Evolutionary conservation across 306 rosid genomes (phyloP).

Genomic region (Senna siamea): DNA sequence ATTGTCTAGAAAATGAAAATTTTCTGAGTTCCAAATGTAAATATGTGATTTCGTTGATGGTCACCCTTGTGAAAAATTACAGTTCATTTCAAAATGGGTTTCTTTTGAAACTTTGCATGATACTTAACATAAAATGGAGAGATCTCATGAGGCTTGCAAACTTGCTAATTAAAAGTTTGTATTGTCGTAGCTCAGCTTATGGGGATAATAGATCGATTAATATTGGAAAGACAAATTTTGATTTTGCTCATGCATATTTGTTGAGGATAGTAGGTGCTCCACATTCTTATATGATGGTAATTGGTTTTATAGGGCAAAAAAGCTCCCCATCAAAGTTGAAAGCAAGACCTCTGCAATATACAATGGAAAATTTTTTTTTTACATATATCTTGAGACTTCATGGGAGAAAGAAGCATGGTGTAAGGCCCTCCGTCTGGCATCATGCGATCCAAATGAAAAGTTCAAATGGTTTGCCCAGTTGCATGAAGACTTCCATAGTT

Average conservation of each 20-base stretch:
- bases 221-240: slow-evolving; percentile 12
- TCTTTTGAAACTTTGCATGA: slow-evolving; percentile 2
- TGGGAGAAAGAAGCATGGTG: slow-evolving; percentile 99
- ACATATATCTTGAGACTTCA: slow-evolving; percentile 84
- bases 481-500: slow-evolving; percentile 73
- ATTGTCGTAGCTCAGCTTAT: slow-evolving; percentile 24
- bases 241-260: slow-evolving; percentile 2
- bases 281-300: slow-evolving; percentile 40
- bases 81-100: slow-evolving; percentile 23
- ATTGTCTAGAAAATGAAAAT: slow-evolving; percentile 6
- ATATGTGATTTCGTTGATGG: slow-evolving; percentile 24
- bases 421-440: slow-evolving; percentile 87
- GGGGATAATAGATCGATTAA: slow-evolving; percentile 14
- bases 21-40: slow-evolving; percentile 22
- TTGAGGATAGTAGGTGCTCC: slow-evolving; percentile 30
- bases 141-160: slow-evolving; percentile 21
- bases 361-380: slow-evolving; percentile 65
- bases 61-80: slow-evolving; percentile 12
- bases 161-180: slow-evolving; percentile 14
- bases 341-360: slow-evolving; percentile 60
- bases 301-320: slow-evolving; percentile 75
- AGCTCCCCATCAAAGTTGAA: slow-evolving; percentile 89
- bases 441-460: slow-evolving; percentile 63
- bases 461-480: slow-evolving; percentile 62
- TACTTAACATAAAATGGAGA: slow-evolving; percentile 18